Evolutionary conservation across 116 monocot species (phyloP), one percentile per base, ranked within the genome.

Genomic region (Trichopus zeylanicus): DNA sequence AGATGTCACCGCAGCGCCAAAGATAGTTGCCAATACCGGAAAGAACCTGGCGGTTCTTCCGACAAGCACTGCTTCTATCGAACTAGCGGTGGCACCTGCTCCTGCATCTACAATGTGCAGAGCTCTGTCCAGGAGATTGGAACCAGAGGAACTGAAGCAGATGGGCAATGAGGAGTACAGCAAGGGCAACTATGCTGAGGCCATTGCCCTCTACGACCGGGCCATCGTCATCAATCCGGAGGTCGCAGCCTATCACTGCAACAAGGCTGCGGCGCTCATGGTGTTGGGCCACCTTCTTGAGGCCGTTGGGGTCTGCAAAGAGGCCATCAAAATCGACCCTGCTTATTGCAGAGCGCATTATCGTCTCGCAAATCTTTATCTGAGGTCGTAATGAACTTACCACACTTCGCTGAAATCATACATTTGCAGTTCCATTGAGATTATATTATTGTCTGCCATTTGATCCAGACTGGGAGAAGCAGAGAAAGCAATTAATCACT

Each of bases 101-200:
- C 60, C 68, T 0, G 32, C 29, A 15, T 56, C 20, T 8, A 21
- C 39, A 58, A 55, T 80, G 46, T 83, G 83, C 72, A 46, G 79
- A 34, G 83, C 71, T 4, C 46, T 83, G 48, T 88, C 88, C 11
- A 73, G 15, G 66, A 70, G 84, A 22, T 27, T 83, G 48, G 72
- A 71, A 21, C 68, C 81, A 1, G 87, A 92, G 57, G 72, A 78
- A 64, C 57, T 89, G 60, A 89, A 84, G 63, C 64, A 78, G 67
- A 78, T 89, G 77, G 89, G 84, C 0, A 78, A 89, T 18, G 78
- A 78, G 71, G 80, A 84, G 84, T 89, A 81, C 64, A 73, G 72
- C 66, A 69, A 84, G 3, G 89, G 81, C 28, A 69, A 70, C 46
- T 81, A 59, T 29, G 72, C 69, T 4, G 84, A 89, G 61, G 88